Base-by-base conservation (phyloP, 148 eudicot species). In the Nepenthes gracilis region DNA sequence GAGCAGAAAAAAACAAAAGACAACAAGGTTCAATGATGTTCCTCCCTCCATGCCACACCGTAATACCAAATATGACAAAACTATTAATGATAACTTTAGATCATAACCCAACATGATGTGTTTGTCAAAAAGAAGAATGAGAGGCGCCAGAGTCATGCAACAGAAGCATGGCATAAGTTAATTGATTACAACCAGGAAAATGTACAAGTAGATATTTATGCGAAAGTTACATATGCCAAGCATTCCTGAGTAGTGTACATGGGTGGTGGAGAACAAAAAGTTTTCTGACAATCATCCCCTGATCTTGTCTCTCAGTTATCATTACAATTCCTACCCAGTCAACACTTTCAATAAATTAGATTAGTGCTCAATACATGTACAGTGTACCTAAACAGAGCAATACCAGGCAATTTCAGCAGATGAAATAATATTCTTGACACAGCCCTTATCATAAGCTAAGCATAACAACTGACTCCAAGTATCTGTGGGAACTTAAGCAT, bases 201-300 rank as follows among this genome's bases (percentile, higher is more conserved):
- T 14, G 23, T 47, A 36, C 13, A 64, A 56, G 64, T 55, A 34
- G 6, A 63, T 13, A 40, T 35, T 55, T 37, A 60, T 23, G 13
- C 15, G 13, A 33, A 58, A 49, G 5, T 67, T 40, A 2, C 36
- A 60, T 34, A 47, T 11, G 23, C 35, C 36, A 65, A 62, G 62
- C 60, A 48, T 47, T 49, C 55, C 58, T 61, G 64, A 62, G 40
- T 49, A 55, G 67, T 71, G 43, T 75, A 75, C 77, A 78, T 12
- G 52, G 72, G 54, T 43, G 40, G 59, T 56, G 64, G 52, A 55
- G 36, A 62, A 10, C 9, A 69, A 59, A 49, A 63, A 2, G 2
- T 55, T 45, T 13, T 68, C 37, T 66, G 57, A 65, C 65, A 71
- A 10, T 58, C 55, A 55, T 52, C 51, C 60, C 52, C 47, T 12